Evolutionary conservation across 768 basidiomycete genomes (phyloP).

Genomic region (Rhodotorula toruloides): DNA sequence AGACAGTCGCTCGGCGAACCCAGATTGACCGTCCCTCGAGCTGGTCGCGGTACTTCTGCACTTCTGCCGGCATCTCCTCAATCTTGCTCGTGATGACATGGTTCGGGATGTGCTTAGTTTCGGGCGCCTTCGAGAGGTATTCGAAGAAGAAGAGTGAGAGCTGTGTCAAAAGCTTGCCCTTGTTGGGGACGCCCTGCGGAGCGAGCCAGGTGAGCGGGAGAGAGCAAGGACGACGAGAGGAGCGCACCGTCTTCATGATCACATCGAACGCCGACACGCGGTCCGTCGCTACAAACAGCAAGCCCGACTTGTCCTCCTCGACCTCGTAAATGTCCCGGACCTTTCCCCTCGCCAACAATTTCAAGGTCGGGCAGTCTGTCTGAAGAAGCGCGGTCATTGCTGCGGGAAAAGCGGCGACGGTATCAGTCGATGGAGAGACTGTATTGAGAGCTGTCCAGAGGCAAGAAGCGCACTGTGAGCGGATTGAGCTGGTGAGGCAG

Average conservation of each 20-base stretch:
- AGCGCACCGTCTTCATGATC: slow-evolving; percentile 79
- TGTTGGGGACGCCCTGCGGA: slow-evolving; percentile 84
- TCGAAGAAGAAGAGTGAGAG: slow-evolving; percentile 95
- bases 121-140: slow-evolving; percentile 60
- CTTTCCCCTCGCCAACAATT: slow-evolving; percentile 79
- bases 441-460: background rate
- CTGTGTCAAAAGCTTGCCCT: slow-evolving; percentile 80
- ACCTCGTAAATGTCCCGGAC: slow-evolving; percentile 92
- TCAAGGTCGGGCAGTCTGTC: slow-evolving; percentile 37
- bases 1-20: slow-evolving; percentile 50
- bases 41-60: slow-evolving; percentile 67
- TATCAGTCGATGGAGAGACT: background rate
- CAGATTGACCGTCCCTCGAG: slow-evolving; percentile 84
- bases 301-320: slow-evolving; percentile 54
- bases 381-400: slow-evolving; percentile 17
- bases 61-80: slow-evolving; percentile 73
- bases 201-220: background rate
- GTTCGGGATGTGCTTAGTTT: slow-evolving; percentile 47
- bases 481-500: too few relatives aligned
- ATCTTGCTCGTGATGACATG: slow-evolving; percentile 76
- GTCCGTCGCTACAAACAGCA: slow-evolving; percentile 92
- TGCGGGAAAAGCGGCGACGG: background rate
- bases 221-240: background rate
- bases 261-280: slow-evolving; percentile 95
- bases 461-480: too few relatives aligned